Evolutionary conservation across 192 early-diverging fungal genomes (phyloP).

Genomic region (Haplosporangium gracile): DNA sequence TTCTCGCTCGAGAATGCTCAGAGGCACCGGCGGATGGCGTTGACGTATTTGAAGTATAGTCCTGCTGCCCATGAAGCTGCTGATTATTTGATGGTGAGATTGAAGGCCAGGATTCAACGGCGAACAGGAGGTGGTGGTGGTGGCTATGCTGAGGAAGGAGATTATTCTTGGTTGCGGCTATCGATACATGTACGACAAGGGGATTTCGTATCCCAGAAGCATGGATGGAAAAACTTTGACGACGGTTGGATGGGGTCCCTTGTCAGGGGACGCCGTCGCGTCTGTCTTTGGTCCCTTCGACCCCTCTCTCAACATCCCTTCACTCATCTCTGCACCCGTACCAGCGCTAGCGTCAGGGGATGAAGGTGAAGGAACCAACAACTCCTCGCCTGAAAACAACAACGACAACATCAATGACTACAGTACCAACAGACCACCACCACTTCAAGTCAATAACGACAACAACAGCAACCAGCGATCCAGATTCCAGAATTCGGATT

Average conservation of each 20-base stretch:
- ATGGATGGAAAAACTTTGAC: conserved; percentile 34
- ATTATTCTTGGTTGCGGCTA: conserved; percentile 18
- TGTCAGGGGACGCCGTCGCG: conserved; percentile 24
- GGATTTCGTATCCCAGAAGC: conserved; percentile 25
- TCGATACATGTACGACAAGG: conserved; percentile 44
- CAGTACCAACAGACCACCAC: no score
- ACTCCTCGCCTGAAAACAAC: background rate
- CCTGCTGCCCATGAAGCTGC: conserved; percentile 23
- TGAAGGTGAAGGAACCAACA: no score
- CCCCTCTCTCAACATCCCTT: background rate
- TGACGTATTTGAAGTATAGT: conserved; percentile 11
- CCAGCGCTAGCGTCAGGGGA: no score
- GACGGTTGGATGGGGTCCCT: conserved; percentile 16
- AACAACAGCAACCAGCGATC: no score
- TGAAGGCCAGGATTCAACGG: background rate
- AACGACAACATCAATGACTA: no score
- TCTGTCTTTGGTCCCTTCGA: background rate
- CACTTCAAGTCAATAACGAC: no score
- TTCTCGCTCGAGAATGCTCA: conserved; percentile 5
- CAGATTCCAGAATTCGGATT: background rate
- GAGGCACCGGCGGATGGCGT: conserved; percentile 19
- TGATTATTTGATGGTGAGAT: conserved; percentile 12
- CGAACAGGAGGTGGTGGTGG: background rate
- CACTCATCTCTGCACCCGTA: no score
- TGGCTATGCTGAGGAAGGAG: background rate